These are phyloP conservation scores for Stropharia rugosoannulata DNA, from an alignment of 768 basidiomycete species.

Conservation along the genomic window DNA sequence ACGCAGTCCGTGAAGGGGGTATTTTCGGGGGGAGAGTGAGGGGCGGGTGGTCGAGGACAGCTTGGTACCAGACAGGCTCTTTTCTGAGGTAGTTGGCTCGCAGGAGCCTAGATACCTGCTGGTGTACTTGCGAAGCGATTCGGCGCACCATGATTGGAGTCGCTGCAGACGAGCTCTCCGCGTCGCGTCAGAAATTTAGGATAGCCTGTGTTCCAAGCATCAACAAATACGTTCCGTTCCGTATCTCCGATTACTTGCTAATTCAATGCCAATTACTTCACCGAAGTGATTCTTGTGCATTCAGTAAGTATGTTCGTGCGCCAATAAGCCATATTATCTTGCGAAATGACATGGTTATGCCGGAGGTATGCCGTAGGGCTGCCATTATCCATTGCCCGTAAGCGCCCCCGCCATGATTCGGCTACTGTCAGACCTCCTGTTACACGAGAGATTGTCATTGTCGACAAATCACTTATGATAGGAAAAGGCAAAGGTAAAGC, in stretches of 20 bases:
- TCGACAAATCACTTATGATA: no score
- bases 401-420: no score
- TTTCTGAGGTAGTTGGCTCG: slow-evolving; percentile 58
- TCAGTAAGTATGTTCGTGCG: background rate
- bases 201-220: slow-evolving; percentile 16
- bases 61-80: slow-evolving; percentile 81
- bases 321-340: background rate
- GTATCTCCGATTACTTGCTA: no score
- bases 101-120: slow-evolving; percentile 80
- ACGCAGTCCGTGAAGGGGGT: slow-evolving; percentile 54
- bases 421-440: no score
- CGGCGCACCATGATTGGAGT: slow-evolving; percentile 62
- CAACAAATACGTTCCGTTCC: slow-evolving; percentile 14
- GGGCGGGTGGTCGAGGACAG: slow-evolving; percentile 87
- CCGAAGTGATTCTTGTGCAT: background rate
- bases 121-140: slow-evolving; percentile 86
- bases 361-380: no score
- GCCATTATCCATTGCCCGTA: no score
- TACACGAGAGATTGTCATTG: no score
- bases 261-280: background rate
- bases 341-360: no score
- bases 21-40: slow-evolving; percentile 79
- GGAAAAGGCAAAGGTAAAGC: no score
- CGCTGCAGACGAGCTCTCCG: background rate
- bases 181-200: slow-evolving; percentile 19